Evolutionary conservation across 1,284 basidiomycete species (phyloP).

Genomic region (Hymenochaete sp.): DNA sequence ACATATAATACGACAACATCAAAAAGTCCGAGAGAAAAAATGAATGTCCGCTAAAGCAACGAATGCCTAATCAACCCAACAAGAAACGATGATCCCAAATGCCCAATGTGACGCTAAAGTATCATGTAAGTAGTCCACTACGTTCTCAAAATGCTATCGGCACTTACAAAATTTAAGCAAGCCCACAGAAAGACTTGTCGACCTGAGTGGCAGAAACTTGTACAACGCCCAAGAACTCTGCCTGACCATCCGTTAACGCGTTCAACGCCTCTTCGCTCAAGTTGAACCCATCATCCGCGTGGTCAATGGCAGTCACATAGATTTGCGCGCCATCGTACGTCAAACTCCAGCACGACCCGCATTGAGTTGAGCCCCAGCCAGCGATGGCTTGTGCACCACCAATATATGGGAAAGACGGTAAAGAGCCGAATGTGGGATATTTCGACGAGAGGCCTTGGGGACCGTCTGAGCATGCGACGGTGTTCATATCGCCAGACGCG

Average conservation of each 20-base stretch:
- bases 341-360: slow-evolving; percentile 29
- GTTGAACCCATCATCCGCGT: slow-evolving; percentile 26
- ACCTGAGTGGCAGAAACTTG: slow-evolving; percentile 19
- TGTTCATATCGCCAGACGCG: slow-evolving; percentile 19
- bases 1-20: too few relatives aligned
- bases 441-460: slow-evolving; percentile 24
- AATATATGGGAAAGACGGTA: slow-evolving; percentile 28
- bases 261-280: slow-evolving; percentile 29
- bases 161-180: too few relatives aligned
- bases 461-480: slow-evolving; percentile 29
- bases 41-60: too few relatives aligned
- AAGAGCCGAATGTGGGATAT: slow-evolving; percentile 26
- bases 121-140: too few relatives aligned
- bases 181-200: slow-evolving; percentile 17
- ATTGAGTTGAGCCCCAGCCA: slow-evolving; percentile 25
- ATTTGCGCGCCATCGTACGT: slow-evolving; percentile 24
- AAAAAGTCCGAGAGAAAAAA: too few relatives aligned
- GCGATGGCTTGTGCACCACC: slow-evolving; percentile 27
- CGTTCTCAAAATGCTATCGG: too few relatives aligned
- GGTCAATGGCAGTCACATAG: slow-evolving; percentile 28
- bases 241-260: slow-evolving; percentile 24
- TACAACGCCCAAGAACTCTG: slow-evolving; percentile 22
- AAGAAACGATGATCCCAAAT: too few relatives aligned
- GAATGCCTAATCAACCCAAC: too few relatives aligned
- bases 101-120: too few relatives aligned